Evolutionary conservation across 495 filamentous ascomycete genomes (phyloP), one percentile per base, ranked within the genome.

Genomic region (Xylona heveae): DNA sequence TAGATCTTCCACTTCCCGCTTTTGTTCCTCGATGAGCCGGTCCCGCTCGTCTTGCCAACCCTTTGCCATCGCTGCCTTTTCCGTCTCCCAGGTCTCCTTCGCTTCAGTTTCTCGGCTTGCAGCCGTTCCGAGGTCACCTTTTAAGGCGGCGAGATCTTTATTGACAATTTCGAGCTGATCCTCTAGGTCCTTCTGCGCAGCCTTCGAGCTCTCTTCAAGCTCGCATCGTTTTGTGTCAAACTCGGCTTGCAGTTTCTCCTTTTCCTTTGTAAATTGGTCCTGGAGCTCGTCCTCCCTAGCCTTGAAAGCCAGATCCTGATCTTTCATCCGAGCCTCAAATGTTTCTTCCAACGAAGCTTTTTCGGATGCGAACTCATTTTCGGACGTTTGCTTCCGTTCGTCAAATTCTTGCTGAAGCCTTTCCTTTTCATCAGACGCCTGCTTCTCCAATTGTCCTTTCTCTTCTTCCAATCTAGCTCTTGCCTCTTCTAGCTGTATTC

Each of bases 51-150:
- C 24, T 25, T 25, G 24, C 24, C 24, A 25, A 8, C 13, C 24
- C 13, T 25, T 28, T 18, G 3, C 28, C 30, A 38, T 23, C 4
- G 32, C 46, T 1, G 40, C 37, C n/a, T 33, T 38, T 24, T 49
- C 46, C 24, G 44, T 38, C 7, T 40, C 35, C 30, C 44, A 36
- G 5, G 29, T 26, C 22, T 49, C 46, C 5, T 31, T 18, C 8
- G 19, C 33, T 44, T 44, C 44, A 0, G 37, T 29, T 28, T 44
- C 44, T 26, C 33, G n/a, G 21, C 36, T 37, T 31, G 42, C 40
- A n/a, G n/a, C 17, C 39, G 41, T 37, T 44, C 42, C 13, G 31
- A 38, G 17, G 41, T 40, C n/a, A 41, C 24, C 14, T 37, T 40
- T 25, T 48, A n/a, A n/a, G n/a, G n/a, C 42, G 30, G 45, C 45